Conservation (phyloP, 164 flowering plant species). For the Chloranthus sessilifolius region DNA sequence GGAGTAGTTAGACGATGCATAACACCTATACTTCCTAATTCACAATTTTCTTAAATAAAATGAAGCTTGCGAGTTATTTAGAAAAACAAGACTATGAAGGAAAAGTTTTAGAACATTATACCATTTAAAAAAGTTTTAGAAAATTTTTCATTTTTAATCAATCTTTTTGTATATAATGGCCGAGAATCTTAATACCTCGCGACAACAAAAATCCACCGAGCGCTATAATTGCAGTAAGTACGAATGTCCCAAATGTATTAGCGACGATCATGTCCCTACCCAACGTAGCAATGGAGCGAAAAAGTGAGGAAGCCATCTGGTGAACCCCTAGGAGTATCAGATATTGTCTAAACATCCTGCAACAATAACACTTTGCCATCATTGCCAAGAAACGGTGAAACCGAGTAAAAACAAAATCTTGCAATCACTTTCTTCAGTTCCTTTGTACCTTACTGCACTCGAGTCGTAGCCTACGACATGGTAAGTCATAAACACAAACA, state of each 20-base stretch:
- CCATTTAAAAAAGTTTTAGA: no score
- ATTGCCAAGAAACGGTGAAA: background rate
- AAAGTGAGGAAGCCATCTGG: constrained; percentile 14
- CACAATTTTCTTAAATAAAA: no score
- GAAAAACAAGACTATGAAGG: no score
- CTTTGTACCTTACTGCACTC: constrained; percentile 14
- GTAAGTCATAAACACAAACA: constrained; percentile 14
- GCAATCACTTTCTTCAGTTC: background rate
- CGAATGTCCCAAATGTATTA: constrained; percentile 11
- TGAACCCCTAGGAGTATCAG: constrained; percentile 4
- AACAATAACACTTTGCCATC: background rate
- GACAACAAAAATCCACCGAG: constrained; percentile 14
- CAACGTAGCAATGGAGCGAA: constrained; percentile 12
- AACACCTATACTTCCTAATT: no score
- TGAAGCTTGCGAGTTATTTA: no score
- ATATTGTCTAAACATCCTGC: constrained; percentile 15
- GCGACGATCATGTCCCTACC: constrained; percentile 16
- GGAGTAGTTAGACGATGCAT: background rate
- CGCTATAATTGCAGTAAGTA: background rate
- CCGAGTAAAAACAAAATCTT: background rate
- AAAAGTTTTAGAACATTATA: no score
- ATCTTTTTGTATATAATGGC: background rate
- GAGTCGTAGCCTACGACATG: constrained; percentile 16
- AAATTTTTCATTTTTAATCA: background rate
- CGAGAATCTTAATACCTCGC: constrained; percentile 7